Base-by-base conservation (phyloP, 75 land plant species). In the Isoetes taiwanensis region DNA sequence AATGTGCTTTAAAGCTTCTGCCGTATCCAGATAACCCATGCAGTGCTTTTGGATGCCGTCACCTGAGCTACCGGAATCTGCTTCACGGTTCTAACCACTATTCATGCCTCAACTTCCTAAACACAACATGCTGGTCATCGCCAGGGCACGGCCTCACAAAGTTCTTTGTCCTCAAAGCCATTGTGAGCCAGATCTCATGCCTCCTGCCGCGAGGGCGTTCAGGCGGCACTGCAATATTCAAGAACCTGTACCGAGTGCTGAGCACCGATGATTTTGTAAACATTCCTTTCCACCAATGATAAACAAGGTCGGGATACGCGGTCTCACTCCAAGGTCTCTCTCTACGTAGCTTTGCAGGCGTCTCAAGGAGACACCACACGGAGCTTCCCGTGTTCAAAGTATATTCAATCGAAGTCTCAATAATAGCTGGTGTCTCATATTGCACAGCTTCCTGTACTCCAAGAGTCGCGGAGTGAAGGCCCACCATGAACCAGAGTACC, bases 181-280 rank as follows among this genome's bases (percentile, higher is more conserved):
- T 83, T 65, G 70, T 54, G 88, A 78, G 70, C 98, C 88, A 30
- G 98, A 81, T 41, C 88, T 95, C 98, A 93, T 88, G 1, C 85
- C 78, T 56, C 79, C 98, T 68, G 87, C 76, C 21, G 98, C 96
- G 4, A 96, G 61, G 72, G 88, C 57, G n/a, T 84, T 90, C 27
- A 93, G 43, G 56, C 88, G 84, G 96, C 98, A 93, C 32, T 96
- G 88, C 30, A 93, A 84, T 75, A 87, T 93, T 62, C 98, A 59
- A 93, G 58, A 1, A 88, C 76, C 98, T 93, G 60, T 42, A 64
- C 23, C 1, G 31, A 52, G 9, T 24, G 55, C 11, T 14, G 14
- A 10, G 14, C 50, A 43, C 24, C 50, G 23, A 4, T 43, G 6
- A 17, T 21, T 29, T 40, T 53, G 28, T 52, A 54, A 32, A 56